Conservation (phyloP, 257 asterid genomes). For the Solanum etuberosum region DNA sequence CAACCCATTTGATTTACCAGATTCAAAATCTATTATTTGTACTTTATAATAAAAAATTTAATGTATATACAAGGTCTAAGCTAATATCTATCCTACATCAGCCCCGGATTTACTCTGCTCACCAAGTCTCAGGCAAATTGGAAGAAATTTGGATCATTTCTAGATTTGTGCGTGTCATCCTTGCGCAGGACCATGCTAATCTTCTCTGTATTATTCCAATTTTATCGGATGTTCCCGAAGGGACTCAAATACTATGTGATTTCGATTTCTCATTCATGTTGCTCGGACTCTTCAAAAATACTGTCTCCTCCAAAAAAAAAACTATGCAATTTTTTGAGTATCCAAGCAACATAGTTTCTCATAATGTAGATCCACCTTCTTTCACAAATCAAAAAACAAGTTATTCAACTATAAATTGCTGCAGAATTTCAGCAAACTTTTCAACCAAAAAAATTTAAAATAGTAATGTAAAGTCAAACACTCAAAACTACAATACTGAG, state of each 20-base stretch:
- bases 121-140: background rate
- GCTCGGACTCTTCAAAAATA: too few relatives aligned
- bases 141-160: background rate
- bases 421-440: background rate
- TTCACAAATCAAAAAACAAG: background rate
- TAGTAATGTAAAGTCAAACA: background rate
- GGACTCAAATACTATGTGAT: background rate
- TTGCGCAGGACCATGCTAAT: accelerated
- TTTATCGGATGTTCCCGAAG: background rate
- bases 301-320: background rate
- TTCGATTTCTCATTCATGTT: too few relatives aligned
- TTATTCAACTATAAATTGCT: background rate
- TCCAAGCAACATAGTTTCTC: background rate
- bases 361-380: background rate
- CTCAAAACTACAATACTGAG: background rate
- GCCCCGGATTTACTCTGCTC: background rate
- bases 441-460: background rate
- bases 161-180: background rate
- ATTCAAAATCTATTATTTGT: background rate
- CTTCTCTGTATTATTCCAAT: background rate
- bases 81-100: background rate
- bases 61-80: background rate
- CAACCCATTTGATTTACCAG: background rate
- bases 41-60: background rate
- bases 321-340: background rate